Percentiles rank a stretch among this genome's conserved stretches.
phyloP scores from a whole-genome alignment of 192 early-diverging fungal genomes.

The Linderina pennispora region DNA sequence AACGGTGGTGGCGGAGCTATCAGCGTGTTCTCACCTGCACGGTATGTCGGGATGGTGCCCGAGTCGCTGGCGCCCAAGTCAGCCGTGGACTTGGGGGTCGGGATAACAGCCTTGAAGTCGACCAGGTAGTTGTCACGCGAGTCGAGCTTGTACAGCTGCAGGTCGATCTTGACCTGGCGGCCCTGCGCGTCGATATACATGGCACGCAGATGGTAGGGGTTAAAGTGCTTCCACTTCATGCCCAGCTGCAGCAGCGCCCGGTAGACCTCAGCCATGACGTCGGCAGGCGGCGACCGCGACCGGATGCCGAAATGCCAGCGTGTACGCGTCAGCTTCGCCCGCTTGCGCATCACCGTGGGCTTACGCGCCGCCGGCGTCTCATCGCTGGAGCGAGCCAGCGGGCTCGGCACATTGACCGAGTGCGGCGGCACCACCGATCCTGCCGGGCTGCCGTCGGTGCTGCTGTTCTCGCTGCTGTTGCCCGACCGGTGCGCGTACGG shows the following conservation, averaged over 20 bases:
- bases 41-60: slow-evolving; percentile 13
- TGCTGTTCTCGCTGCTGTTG: neutral
- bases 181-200: slow-evolving; percentile 52
- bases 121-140: slow-evolving; percentile 83
- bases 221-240: slow-evolving; percentile 92
- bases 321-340: slow-evolving; percentile 51
- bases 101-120: slow-evolving; percentile 85
- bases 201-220: slow-evolving; percentile 78
- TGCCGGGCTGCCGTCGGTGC: neutral
- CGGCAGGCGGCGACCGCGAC: slow-evolving; percentile 79
- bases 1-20: slow-evolving; percentile 32
- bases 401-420: neutral
- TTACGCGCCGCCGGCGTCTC: neutral
- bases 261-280: slow-evolving; percentile 98
- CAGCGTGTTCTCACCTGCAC: slow-evolving; percentile 29
- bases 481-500: slow-evolving; percentile 44
- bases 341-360: slow-evolving; percentile 37
- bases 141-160: slow-evolving; percentile 93
- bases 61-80: slow-evolving; percentile 14
- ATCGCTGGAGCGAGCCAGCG: neutral
- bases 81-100: slow-evolving; percentile 18
- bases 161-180: slow-evolving; percentile 80
- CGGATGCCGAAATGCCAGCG: slow-evolving; percentile 99
- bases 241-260: slow-evolving; percentile 80
- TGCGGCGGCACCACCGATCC: too few species aligned